Conservation (phyloP, 2,329 filamentous ascomycete genomes). For the Plenodomus tracheiphilus region DNA sequence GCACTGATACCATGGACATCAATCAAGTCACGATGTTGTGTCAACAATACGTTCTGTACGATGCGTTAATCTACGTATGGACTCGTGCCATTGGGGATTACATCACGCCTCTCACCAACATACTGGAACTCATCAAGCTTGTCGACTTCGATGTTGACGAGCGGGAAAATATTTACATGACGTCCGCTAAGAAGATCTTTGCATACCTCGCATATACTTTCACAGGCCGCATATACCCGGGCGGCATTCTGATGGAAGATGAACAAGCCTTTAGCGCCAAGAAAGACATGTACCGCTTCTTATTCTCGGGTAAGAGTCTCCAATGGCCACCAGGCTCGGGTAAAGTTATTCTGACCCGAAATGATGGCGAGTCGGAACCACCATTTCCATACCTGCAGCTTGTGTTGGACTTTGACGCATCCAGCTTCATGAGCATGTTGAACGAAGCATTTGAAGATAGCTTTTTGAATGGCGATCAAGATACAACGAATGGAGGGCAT, state of each 20-base stretch:
- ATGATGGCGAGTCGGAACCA: constrained; percentile 62
- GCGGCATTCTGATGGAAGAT: constrained; percentile 73
- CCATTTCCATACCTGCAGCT: constrained; percentile 84
- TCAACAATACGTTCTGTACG: constrained; percentile 89
- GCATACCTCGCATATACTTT: constrained; percentile 91
- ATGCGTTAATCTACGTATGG: constrained; percentile 96
- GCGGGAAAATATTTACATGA: constrained; percentile 64
- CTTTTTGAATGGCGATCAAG: constrained; percentile 81
- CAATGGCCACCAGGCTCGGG: constrained; percentile 71
- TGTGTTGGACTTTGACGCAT: constrained; percentile 84
- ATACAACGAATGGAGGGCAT: constrained; percentile 60
- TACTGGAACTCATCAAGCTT: constrained; percentile 67
- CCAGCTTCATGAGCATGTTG: constrained; percentile 90
- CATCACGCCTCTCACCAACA: constrained; percentile 83
- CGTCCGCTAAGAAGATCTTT: constrained; percentile 87
- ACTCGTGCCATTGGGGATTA: constrained; percentile 88
- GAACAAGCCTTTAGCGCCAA: constrained; percentile 76
- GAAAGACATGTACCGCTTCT: constrained; percentile 85
- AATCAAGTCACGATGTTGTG: constrained; percentile 90
- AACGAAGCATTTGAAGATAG: constrained; percentile 97
- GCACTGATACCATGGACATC: constrained; percentile 87
- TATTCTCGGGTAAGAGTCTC: constrained; percentile 83
- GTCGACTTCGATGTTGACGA: constrained; percentile 60
- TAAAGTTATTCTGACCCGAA: constrained; percentile 63
- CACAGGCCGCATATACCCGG: constrained; percentile 90